Evolutionary conservation across 2,329 filamentous ascomycete species (phyloP).

Genomic region (Fusarium sublunatum): DNA sequence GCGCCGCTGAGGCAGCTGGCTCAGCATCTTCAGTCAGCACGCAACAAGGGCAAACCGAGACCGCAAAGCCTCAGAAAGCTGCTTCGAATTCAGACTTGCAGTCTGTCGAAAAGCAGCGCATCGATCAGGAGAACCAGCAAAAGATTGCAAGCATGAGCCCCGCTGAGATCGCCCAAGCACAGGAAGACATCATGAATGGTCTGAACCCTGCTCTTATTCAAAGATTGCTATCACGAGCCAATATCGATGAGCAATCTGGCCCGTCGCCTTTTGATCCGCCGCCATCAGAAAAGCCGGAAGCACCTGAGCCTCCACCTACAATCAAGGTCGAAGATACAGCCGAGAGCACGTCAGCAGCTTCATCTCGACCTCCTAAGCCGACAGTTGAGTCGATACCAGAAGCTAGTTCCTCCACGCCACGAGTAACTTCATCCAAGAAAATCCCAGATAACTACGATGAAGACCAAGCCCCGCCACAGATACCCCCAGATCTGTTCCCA

Average conservation of each 20-base stretch:
- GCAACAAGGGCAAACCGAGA: constrained; percentile 12
- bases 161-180: constrained; percentile 83
- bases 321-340: constrained; percentile 52
- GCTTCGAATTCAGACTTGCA: constrained; percentile 46
- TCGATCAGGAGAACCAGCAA: constrained; percentile 84
- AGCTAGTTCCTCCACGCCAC: background rate
- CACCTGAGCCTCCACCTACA: constrained; percentile 43
- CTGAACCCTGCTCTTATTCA: constrained; percentile 82
- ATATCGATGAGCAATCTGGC: constrained; percentile 71
- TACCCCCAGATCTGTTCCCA: constrained; percentile 57
- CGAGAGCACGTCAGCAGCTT: constrained; percentile 9
- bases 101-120: constrained; percentile 73
- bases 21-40: constrained; percentile 6
- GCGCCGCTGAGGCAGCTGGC: constrained; percentile 40
- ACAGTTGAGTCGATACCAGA: constrained; percentile 2
- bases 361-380: constrained; percentile 3
- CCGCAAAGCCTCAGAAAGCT: background rate
- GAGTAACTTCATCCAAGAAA: constrained; percentile 40
- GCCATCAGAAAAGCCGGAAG: constrained; percentile 29
- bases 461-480: constrained; percentile 55
- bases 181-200: constrained; percentile 80
- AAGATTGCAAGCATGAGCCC: constrained; percentile 81
- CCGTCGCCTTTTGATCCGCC: constrained; percentile 58
- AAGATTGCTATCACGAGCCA: constrained; percentile 79
- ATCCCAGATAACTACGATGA: constrained; percentile 54